A percentile compares a stretch with the other conserved stretches of the same genome.
These are phyloP conservation scores for Ballota nigra DNA, from an alignment of 257 asterid species.

Conservation along the genomic window DNA sequence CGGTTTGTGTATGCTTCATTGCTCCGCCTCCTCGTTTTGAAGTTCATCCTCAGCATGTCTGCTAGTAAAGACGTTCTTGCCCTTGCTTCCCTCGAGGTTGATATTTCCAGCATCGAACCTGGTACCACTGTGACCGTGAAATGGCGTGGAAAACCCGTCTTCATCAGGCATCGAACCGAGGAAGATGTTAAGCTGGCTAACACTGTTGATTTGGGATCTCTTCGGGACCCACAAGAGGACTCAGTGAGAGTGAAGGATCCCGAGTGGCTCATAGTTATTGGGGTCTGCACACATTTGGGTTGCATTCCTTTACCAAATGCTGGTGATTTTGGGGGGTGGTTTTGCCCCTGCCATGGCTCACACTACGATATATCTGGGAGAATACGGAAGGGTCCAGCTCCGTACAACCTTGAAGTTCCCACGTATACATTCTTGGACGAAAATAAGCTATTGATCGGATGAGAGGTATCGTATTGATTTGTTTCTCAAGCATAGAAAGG, in stretches of 20 bases:
- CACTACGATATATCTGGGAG: conserved; percentile 73
- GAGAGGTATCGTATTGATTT: conserved; percentile 11
- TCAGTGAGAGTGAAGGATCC: conserved; percentile 62
- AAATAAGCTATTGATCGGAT: conserved; percentile 55
- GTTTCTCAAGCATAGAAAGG: neutral
- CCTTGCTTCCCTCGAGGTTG: conserved; percentile 68
- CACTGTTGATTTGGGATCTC: conserved; percentile 51
- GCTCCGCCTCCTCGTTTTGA: conserved; percentile 56
- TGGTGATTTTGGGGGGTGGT: conserved; percentile 82
- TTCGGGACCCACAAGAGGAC: conserved; percentile 71
- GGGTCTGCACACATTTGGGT: conserved; percentile 71
- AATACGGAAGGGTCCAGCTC: conserved; percentile 75
- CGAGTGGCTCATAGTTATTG: conserved; percentile 63
- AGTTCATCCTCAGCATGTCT: conserved; percentile 69
- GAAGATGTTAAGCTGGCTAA: conserved; percentile 59
- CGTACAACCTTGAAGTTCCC: conserved; percentile 68
- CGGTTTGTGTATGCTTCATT: conserved; percentile 63
- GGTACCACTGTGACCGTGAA: conserved; percentile 65
- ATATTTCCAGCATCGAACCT: conserved; percentile 60
- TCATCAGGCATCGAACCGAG: conserved; percentile 57
- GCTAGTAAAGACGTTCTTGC: conserved; percentile 72
- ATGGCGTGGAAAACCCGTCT: conserved; percentile 81
- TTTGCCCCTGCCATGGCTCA: conserved; percentile 77
- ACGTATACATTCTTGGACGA: conserved; percentile 60
- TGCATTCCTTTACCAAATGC: conserved; percentile 79